These are phyloP conservation scores for Solanum piurae DNA, from an alignment of 257 asterid species.

Conservation along the genomic window DNA sequence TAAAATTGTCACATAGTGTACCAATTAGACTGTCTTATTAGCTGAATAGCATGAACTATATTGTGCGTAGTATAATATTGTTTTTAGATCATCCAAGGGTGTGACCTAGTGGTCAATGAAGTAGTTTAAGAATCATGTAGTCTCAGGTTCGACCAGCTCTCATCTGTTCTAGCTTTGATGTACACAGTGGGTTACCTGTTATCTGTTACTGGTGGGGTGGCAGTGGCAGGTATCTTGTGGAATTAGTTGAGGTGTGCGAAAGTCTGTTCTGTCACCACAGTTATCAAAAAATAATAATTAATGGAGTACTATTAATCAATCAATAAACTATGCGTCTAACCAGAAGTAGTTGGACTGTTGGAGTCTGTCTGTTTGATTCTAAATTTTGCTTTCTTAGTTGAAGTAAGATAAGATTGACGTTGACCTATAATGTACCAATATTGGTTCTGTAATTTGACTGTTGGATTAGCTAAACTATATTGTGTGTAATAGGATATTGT, in stretches of 20 bases:
- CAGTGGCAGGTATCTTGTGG: not conserved
- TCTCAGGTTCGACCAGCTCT: not conserved
- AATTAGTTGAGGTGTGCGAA: not conserved
- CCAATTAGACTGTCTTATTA: not conserved
- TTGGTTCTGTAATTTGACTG: not conserved
- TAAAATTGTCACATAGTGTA: not conserved
- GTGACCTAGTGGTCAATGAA: not conserved
- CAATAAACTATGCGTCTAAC: not conserved
- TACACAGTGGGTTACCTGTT: too few relatives aligned
- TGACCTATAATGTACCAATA: not conserved
- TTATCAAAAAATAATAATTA: not conserved
- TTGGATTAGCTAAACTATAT: not conserved
- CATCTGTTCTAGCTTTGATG: not conserved
- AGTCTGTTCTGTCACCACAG: not conserved
- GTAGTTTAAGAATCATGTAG: not conserved
- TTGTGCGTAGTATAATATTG: not conserved
- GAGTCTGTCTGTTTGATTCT: not conserved
- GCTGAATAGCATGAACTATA: not conserved
- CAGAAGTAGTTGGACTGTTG: not conserved
- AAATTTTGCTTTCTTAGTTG: not conserved
- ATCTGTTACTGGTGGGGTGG: not conserved
- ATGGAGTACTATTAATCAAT: not conserved
- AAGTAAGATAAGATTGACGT: not conserved
- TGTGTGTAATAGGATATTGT: not conserved
- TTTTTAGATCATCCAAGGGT: not conserved